phyloP scores from a whole-genome alignment of 345 rosid species.

The Eucalyptus tenuipes region DNA sequence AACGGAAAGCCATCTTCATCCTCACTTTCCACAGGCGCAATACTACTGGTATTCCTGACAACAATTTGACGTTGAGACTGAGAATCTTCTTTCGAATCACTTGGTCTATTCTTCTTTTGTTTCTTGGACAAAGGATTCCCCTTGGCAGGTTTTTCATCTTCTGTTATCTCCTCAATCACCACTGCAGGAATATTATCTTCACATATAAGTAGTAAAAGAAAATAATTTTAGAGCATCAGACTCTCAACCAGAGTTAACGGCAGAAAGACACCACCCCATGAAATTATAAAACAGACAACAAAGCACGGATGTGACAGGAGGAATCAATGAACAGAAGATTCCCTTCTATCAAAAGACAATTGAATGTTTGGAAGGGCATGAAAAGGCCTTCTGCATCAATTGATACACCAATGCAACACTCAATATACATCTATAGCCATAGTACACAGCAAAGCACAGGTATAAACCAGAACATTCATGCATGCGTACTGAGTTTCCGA shows the following conservation, averaged over 20 bases:
- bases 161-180: constrained; percentile 67
- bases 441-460: neutral
- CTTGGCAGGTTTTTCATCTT: constrained; percentile 44
- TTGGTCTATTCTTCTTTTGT: constrained; percentile 31
- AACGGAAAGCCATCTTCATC: constrained; percentile 96
- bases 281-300: neutral
- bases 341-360: neutral
- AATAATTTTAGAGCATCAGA: neutral
- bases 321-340: neutral
- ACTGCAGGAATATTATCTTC: neutral
- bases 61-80: constrained; percentile 22
- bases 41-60: constrained; percentile 10
- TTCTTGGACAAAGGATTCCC: constrained; percentile 25
- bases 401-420: neutral
- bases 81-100: constrained; percentile 11
- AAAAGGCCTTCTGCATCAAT: neutral
- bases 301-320: neutral
- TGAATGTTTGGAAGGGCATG: neutral
- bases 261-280: neutral
- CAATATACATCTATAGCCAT: neutral
- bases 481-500: neutral
- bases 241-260: neutral
- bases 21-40: constrained; percentile 56
- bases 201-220: neutral
- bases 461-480: neutral